phyloP scores from a whole-genome alignment of 306 rosid genomes.

The Trichosanthes cucumerina region DNA sequence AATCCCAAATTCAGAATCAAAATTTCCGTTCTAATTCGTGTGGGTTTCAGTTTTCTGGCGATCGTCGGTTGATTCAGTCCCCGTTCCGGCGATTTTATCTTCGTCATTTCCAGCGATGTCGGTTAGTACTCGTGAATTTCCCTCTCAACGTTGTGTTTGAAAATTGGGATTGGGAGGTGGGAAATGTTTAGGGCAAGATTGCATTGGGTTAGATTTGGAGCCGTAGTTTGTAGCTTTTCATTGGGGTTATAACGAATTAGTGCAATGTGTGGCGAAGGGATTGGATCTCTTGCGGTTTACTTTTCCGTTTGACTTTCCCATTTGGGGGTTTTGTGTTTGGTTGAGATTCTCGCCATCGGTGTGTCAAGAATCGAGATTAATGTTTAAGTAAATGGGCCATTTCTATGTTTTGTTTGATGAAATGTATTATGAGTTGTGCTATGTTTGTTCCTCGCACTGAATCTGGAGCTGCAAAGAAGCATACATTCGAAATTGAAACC shows the following conservation, averaged over 20 bases:
- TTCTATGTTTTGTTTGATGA: not conserved
- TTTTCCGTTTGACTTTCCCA: not conserved
- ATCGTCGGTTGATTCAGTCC: not conserved
- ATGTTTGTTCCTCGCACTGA: not conserved
- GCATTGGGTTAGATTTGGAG: not conserved
- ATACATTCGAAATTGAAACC: not conserved
- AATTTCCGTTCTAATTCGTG: not conserved
- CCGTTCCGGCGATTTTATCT: not conserved
- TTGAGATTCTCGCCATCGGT: not conserved
- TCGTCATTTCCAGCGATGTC: conserved; percentile 8
- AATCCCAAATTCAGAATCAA: not conserved
- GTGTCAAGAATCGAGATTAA: not conserved
- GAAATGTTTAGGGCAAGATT: not conserved
- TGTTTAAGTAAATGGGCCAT: not conserved
- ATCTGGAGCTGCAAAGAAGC: not conserved
- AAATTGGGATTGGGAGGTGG: conserved; percentile 3
- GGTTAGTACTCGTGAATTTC: conserved; percentile 3
- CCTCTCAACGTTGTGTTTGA: not conserved
- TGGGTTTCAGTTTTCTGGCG: not conserved
- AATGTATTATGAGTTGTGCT: not conserved
- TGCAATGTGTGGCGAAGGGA: not conserved
- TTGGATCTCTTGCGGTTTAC: conserved; percentile 7
- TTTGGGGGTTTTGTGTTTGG: not conserved
- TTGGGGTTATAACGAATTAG: not conserved
- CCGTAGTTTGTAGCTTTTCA: not conserved